Evolutionary conservation across 192 early-diverging fungal species (phyloP).

Genomic region (Coemansia sp.): DNA sequence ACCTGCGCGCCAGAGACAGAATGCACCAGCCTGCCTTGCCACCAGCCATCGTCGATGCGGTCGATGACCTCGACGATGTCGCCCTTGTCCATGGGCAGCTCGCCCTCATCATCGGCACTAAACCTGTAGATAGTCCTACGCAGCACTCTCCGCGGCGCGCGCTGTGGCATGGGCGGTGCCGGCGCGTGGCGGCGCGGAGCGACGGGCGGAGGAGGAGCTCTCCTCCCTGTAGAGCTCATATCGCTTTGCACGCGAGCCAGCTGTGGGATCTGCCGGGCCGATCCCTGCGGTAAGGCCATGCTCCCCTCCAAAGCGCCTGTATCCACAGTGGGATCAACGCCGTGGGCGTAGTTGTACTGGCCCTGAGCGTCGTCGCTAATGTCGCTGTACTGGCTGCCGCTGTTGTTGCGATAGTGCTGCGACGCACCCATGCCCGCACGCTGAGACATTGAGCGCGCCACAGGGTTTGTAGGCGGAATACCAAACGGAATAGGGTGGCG

Average conservation of each 20-base stretch:
- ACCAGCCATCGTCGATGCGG: slow-evolving; percentile 94
- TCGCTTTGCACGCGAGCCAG: slow-evolving; percentile 48
- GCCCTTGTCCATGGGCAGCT: slow-evolving; percentile 77
- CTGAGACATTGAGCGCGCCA: slow-evolving; percentile 31
- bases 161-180: slow-evolving; percentile 46
- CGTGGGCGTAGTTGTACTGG: slow-evolving; percentile 12
- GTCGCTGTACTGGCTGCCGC: slow-evolving; percentile 37
- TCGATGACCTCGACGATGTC: slow-evolving; percentile 84
- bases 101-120: slow-evolving; percentile 72
- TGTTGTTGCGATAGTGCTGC: slow-evolving; percentile 23
- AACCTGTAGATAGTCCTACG: slow-evolving; percentile 77
- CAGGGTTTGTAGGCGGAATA: slow-evolving; percentile 9
- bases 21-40: slow-evolving; percentile 81
- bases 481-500: slow-evolving; percentile 34
- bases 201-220: slow-evolving; percentile 29
- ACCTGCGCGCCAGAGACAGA: slow-evolving; percentile 34
- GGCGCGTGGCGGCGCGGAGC: slow-evolving; percentile 53
- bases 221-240: slow-evolving; percentile 14
- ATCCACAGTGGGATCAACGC: slow-evolving; percentile 11
- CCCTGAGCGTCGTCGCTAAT: slow-evolving; percentile 11
- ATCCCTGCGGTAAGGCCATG: slow-evolving; percentile 23
- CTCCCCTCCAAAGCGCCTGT: slow-evolving; percentile 18
- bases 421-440: slow-evolving; percentile 6
- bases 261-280: slow-evolving; percentile 31
- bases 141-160: slow-evolving; percentile 40